Base-by-base conservation (phyloP, 2,329 filamentous ascomycete genomes). In the Xylaria sp. region DNA sequence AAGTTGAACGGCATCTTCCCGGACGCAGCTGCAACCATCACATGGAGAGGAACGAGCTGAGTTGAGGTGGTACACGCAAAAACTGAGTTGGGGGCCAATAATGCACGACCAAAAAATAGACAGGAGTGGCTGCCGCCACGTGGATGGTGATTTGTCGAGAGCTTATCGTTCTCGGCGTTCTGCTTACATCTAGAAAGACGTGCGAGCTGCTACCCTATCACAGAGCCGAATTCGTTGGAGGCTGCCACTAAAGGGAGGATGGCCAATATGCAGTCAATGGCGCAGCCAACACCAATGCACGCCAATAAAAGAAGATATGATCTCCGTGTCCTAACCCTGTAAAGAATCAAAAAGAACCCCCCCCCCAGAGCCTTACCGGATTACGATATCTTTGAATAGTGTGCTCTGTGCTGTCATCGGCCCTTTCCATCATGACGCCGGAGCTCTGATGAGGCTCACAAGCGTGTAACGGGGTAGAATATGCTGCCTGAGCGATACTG, bases 1-100 rank as follows among this genome's bases (percentile, higher is more conserved):
- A 57, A 49, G 33, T 49, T 40, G 38, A 31, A 25, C 25, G 4
- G 52, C 40, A 55, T 46, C 52, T 45, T 46, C 28, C 40, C 52
- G 35, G 52, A n/a, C 40, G 28, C 49, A 45, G 15, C 52, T 23
- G 52, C 25, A 54, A 31, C 28, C 25, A 37, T 46, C n/a, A 31
- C 52, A 25, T 46, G 33, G 25, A 28, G 46, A 55, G 15, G 9
- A 28, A 54, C 51, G 23, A 37, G 17, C 12, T 19, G 17, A 33
- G 43, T 45, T 12, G 52, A 56, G 40, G 42, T 28, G 42, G 42
- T 28, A 56, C 17, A 46, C 25, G 52, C 25, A 46, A 28, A 43
- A 55, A n/a, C 40, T 28, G 40, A 46, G 17, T 11, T 55, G 40
- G 52, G 40, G 40, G 38, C 52, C 28, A 33, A 35, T 5, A 46